Evolutionary conservation across 306 rosid species (phyloP), one percentile per base, ranked within the genome.

Genomic region (Cucurbita maxima): DNA sequence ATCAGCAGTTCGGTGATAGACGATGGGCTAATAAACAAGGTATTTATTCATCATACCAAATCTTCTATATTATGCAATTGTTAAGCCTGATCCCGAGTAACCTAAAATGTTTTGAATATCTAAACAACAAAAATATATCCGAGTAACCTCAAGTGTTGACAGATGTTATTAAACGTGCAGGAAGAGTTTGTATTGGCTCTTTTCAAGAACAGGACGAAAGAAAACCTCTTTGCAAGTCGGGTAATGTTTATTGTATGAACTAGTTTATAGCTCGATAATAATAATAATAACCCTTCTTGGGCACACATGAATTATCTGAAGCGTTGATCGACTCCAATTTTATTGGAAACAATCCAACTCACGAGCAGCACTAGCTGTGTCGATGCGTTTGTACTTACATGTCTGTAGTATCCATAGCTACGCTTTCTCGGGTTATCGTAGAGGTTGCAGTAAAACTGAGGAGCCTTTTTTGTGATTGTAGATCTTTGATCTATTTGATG

Each of bases 141-240:
- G n/a, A n/a, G n/a, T 25, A 25, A 25, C 25, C 25, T 20, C 6
- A 11, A 44, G 72, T 7, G 55, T 12, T 67, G 15, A 67, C 55
- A 19, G n/a, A 44, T 45, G 43, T 44, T 76, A n/a, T 20, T 79
- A 44, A 66, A 71, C 83, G 72, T 85, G 85, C 90, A 94, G 99
- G 97, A 94, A 80, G 99, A 94, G 77, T 89, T 94, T 85, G 89
- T 84, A 66, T 73, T 94, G 85, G 99, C 99, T 66, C 88, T 94
- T 74, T 86, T 94, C 84, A 79, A 91, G 76, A 85, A 85, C 38
- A 89, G 78, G 71, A 80, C 85, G 81, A 84, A 66, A 74, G 96
- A 91, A 13, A 94, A 89, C 79, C 91, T 94, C 48, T 94, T 94
- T 57, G 86, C 97, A 51, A 89, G 84, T 76, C 95, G 96, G 86